These are phyloP conservation scores for Phytophthora tentaculata DNA, from an alignment of 352 stramenopile species.

Conservation along the genomic window DNA sequence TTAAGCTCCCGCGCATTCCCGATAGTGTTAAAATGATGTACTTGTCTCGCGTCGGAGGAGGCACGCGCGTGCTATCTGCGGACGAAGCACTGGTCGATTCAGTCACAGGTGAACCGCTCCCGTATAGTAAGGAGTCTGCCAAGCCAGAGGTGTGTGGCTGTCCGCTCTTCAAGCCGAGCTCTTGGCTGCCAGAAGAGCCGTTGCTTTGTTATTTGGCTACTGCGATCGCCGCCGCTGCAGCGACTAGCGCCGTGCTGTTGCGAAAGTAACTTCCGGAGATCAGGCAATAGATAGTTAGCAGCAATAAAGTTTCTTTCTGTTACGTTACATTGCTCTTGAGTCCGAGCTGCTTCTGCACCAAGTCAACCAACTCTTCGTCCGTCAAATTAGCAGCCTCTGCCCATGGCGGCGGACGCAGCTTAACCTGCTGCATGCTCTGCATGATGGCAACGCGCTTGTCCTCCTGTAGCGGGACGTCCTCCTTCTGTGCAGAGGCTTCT, in stretches of 20 bases:
- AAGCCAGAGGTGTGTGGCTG: constrained; percentile 7
- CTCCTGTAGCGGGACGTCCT: constrained; percentile 31
- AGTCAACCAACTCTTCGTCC: constrained; percentile 59
- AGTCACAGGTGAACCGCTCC: constrained; percentile 45
- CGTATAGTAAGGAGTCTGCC: constrained; percentile 12
- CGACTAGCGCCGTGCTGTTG: constrained; percentile 24
- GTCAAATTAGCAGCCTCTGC: constrained; percentile 41
- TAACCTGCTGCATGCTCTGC: constrained; percentile 58
- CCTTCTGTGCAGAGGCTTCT: constrained; percentile 7
- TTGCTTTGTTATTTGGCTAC: constrained; percentile 18
- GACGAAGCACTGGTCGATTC: constrained; percentile 60
- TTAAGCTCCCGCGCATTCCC: constrained; percentile 25
- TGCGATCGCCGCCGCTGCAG: constrained; percentile 20
- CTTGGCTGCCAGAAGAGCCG: constrained; percentile 8
- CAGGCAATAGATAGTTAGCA: constrained; percentile 18
- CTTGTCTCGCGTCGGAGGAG: constrained; percentile 64
- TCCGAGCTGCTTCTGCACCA: constrained; percentile 52
- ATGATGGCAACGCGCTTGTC: constrained; percentile 52
- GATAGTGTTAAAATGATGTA: constrained; percentile 74
- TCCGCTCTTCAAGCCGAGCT: constrained; percentile 10
- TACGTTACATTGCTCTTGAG: constrained; percentile 14
- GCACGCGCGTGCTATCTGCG: constrained; percentile 42
- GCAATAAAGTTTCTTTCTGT: constrained; percentile 16
- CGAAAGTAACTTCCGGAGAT: constrained; percentile 26
- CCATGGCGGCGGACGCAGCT: constrained; percentile 59